phyloP scores from a whole-genome alignment of 768 basidiomycete genomes.

The Podaxis pistillaris region DNA sequence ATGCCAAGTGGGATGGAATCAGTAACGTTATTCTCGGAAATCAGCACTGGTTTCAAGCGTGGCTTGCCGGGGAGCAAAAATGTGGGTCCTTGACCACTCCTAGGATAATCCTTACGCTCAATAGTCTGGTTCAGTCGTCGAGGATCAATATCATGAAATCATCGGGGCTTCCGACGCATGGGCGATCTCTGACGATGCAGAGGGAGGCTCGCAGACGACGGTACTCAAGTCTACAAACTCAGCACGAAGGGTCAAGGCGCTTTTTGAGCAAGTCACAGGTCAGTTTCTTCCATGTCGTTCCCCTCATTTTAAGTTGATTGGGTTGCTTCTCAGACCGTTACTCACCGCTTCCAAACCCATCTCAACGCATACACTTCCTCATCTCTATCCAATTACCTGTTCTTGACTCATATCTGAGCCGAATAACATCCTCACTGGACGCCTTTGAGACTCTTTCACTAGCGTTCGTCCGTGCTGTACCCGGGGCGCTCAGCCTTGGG shows the following conservation, averaged over 20 bases:
- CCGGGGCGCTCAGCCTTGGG: constrained; percentile 76
- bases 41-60: constrained; percentile 86
- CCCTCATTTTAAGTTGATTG: not conserved
- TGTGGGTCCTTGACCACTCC: constrained; percentile 53
- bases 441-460: constrained; percentile 93
- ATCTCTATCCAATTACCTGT: constrained; percentile 82
- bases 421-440: constrained; percentile 83
- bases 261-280: constrained; percentile 94
- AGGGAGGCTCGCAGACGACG: constrained; percentile 36
- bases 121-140: constrained; percentile 58
- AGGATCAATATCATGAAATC: constrained; percentile 83
- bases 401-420: constrained; percentile 70
- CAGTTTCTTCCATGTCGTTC: constrained; percentile 14
- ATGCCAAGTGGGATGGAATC: constrained; percentile 66
- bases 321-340: constrained; percentile 72
- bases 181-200: constrained; percentile 66
- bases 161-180: constrained; percentile 84
- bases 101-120: not conserved
- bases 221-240: constrained; percentile 77
- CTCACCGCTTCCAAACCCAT: constrained; percentile 74
- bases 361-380: constrained; percentile 82
- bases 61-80: constrained; percentile 85
- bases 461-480: constrained; percentile 84
- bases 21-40: constrained; percentile 80
- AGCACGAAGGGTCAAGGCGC: constrained; percentile 75